Evolutionary conservation across 495 filamentous ascomycete genomes (phyloP), one percentile per base, ranked within the genome.

Genomic region (Tetracladium marchalianum): DNA sequence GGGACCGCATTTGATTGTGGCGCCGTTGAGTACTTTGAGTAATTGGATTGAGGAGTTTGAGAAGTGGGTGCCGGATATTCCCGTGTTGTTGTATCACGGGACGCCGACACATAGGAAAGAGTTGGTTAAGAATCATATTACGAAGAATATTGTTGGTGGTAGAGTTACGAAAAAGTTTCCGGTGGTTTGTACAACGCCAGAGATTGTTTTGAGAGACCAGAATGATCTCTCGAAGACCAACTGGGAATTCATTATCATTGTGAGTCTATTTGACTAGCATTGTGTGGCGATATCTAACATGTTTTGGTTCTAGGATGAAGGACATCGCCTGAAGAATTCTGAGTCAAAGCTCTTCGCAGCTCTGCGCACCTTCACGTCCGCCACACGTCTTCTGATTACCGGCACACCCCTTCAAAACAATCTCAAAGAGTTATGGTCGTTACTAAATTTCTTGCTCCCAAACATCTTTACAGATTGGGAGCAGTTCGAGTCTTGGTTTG

Each of bases 11-110:
- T 61, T 98, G 24, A 85, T 98, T 43, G 77, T 89, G 22, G 90
- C 87, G 5, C 92, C 92, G 0, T 66, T 98, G 38, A 95, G 87
- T 54, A 96, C 92, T 0, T 68, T 95, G 16, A 90, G 82, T 39
- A 97, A 95, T 57, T 98, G 92, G 92, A 78, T 94, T n/a, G 83
- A 90, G 39, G 92, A 98, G 59, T 95, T 97, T 58, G 73, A 76
- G 7, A 80, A 83, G 57, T 97, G 90, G 85, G 85, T 85, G 4
- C 92, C 92, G 0, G 69, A 70, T 4, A 90, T 96, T 39, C 86
- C 90, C 0, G 87, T 86, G 4, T 72, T 92, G 31, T 73, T 95
- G 48, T 98, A 96, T 57, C 92, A 98, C 57, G 92, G 92, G 5
- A 76, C 72, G 1, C 88, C 86, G 34, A 61, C 75, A 19, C 74